Conservation (phyloP, 2,329 filamentous ascomycete species). For the Curvularia lunata region DNA sequence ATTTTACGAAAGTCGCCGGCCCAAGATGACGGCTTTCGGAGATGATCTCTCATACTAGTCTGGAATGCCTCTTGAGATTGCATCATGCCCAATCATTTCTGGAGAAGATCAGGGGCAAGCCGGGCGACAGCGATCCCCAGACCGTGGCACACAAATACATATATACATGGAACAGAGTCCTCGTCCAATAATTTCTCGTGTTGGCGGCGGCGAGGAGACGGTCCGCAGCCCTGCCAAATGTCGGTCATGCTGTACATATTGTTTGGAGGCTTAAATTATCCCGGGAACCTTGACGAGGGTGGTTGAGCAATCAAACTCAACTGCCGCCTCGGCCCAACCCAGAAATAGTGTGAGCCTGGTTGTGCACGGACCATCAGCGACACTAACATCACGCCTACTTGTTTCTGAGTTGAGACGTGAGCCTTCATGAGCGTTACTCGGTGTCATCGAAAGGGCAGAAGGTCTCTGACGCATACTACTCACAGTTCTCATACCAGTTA, state of each 20-base stretch:
- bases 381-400: not conserved
- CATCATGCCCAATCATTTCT: not conserved
- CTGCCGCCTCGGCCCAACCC: not conserved
- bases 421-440: not conserved
- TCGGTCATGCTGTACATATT: not conserved
- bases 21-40: not conserved
- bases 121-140: not conserved
- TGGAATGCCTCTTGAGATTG: not conserved
- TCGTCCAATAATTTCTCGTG: not conserved
- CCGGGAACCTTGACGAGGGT: not conserved
- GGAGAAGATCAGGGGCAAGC: not conserved
- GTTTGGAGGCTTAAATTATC: not conserved
- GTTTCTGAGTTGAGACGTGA: not conserved
- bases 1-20: not conserved
- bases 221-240: not conserved
- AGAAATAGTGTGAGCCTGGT: not conserved
- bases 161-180: not conserved
- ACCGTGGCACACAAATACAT: not conserved
- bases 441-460: constrained; percentile 19
- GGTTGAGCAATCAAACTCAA: not conserved
- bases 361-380: not conserved
- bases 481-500: not conserved
- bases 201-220: no score
- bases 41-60: not conserved
- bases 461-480: not conserved